Base-by-base conservation (phyloP, 169 alveolate species). In the Eimeria nieschulzi region DNA sequence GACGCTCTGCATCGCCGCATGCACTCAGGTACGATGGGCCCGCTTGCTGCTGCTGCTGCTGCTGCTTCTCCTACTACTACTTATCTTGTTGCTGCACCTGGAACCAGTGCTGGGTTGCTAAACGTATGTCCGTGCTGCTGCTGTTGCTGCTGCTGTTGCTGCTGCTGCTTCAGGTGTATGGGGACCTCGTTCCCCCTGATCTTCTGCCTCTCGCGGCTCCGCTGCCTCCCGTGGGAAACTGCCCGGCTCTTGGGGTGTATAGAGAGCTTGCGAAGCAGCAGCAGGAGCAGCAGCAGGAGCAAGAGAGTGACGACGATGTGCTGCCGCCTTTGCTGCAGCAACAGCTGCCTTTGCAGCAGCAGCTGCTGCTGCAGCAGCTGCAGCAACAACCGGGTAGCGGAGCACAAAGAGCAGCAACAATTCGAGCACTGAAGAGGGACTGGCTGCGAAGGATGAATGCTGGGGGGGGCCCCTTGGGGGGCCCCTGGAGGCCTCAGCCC, bases 361-460 rank as follows among this genome's bases (percentile, higher is more conserved):
- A 73, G 83, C 61, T 73, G 64, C 83, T 73, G 61, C 61, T 73
- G 83, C 83, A 73, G 83, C 83, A 73, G 83, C 83, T 73, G 83
- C 83, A 73, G 83, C 83, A 73, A 61, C 83, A 73, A 23, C 83
- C 56, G 8, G 83, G 56, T 9, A 46, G 83, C 23, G 83, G 26
- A 8, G 83, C 61, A 7, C 83, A 73, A 23, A 56, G 83, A 8
- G 63, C 23, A 25, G 56, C 61, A 17, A 7, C 21, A 2, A 33
- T 33, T 33, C 33, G n/a, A 51, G 26, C 17, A 33, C 17, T 73
- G 26, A 73, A 73, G 25, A 26, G 83, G 46, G 63, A 73, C 7
- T 23, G 63, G 7, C 83, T 73, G 21, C 26, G 5, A 23, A 56
- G 21, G 25, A 7, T 64, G 23, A 64, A 9, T 64, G 73, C 33